These are phyloP conservation scores for Saposhnikovia divaricata DNA, from an alignment of 129 eudicot genomes.

Conservation along the genomic window DNA sequence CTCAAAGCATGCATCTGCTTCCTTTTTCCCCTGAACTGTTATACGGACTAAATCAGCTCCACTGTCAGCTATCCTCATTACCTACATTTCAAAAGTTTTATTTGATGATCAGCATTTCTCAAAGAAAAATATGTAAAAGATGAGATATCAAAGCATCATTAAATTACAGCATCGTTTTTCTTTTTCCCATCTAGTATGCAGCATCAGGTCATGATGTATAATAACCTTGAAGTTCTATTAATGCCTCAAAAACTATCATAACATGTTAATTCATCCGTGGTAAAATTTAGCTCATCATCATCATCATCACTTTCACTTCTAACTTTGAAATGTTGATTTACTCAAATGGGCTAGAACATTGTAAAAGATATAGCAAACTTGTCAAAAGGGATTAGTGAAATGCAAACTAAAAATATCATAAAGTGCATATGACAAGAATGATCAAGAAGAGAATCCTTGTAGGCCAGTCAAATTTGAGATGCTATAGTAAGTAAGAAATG, in stretches of 20 bases:
- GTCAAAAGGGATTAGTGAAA: neutral
- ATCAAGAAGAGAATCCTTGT: neutral
- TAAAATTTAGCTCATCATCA: neutral
- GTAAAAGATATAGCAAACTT: neutral
- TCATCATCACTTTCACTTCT: neutral
- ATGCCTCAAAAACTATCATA: neutral
- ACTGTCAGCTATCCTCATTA: constrained; percentile 87
- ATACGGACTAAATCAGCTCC: constrained; percentile 96
- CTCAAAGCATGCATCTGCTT: constrained; percentile 96
- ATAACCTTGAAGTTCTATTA: neutral
- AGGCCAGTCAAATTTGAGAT: neutral
- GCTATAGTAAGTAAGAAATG: neutral
- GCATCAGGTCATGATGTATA: neutral
- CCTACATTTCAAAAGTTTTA: constrained; percentile 40
- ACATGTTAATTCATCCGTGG: too few species aligned
- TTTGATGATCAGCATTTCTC: constrained; percentile 12
- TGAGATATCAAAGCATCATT: neutral
- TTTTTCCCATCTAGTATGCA: neutral
- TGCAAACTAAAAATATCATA: neutral
- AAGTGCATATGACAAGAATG: neutral
- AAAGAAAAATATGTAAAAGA: neutral
- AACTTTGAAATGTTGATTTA: neutral
- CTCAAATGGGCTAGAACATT: neutral
- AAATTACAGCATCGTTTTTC: neutral
- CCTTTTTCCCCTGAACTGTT: constrained; percentile 91